Evolutionary conservation across 2,329 filamentous ascomycete genomes (phyloP).

Genomic region (Monilinia vaccinii-corymbosi): DNA sequence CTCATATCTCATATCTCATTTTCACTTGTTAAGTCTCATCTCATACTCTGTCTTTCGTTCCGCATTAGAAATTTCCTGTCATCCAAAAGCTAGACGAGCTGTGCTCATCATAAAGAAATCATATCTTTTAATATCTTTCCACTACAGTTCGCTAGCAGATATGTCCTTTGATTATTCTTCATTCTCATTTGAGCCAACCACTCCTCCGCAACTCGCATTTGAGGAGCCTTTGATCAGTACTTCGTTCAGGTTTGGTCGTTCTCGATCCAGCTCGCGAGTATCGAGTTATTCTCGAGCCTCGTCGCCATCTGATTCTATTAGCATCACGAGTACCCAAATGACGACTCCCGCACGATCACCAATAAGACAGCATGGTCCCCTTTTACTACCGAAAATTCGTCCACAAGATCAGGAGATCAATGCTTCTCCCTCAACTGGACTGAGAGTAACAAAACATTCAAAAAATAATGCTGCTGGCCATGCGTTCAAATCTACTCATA

Average conservation of each 20-base stretch:
- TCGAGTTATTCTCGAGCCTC: constrained; percentile 58
- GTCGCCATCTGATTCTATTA: constrained; percentile 37
- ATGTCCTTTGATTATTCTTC: constrained; percentile 50
- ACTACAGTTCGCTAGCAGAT: constrained; percentile 47
- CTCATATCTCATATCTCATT: constrained; percentile 11
- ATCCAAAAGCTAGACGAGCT: constrained; percentile 25
- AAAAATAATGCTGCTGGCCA: constrained; percentile 22
- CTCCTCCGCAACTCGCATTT: constrained; percentile 45
- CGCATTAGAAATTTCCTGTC: constrained; percentile 21
- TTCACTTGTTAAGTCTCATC: constrained; percentile 16
- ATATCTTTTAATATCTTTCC: constrained; percentile 24
- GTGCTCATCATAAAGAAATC: constrained; percentile 20
- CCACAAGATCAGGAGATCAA: constrained; percentile 73
- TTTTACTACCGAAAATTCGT: constrained; percentile 77
- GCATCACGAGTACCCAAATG: constrained; percentile 57
- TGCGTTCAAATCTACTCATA: constrained; percentile 39
- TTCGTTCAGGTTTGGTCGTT: constrained; percentile 34
- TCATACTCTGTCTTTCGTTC: constrained; percentile 24
- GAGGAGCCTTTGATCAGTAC: constrained; percentile 48
- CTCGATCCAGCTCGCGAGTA: constrained; percentile 31
- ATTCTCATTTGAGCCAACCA: constrained; percentile 45
- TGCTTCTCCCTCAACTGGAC: constrained; percentile 34
- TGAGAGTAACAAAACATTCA: constrained; percentile 45
- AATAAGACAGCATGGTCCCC: constrained; percentile 67
- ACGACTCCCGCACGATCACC: constrained; percentile 65